Percentiles rank a stretch among this genome's conserved stretches.
These are phyloP conservation scores for Colletotrichum higginsianum DNA, from an alignment of 2,329 filamentous ascomycete species.

Conservation along the genomic window DNA sequence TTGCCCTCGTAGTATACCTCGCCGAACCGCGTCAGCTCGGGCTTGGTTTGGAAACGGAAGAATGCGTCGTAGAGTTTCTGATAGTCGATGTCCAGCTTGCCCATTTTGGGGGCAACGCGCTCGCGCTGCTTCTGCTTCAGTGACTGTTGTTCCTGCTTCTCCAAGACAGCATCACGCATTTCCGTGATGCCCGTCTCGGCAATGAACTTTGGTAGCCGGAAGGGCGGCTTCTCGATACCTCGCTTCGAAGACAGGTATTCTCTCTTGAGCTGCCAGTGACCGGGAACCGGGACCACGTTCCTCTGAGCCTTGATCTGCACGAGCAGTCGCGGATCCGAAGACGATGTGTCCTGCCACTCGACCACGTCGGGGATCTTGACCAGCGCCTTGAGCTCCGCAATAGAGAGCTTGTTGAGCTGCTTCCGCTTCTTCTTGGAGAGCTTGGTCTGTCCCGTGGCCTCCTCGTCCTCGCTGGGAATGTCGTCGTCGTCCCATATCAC, in stretches of 20 bases:
- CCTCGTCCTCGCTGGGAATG: slow-evolving; percentile 87
- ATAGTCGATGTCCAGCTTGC: slow-evolving; percentile 98
- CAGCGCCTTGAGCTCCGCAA: slow-evolving; percentile 94
- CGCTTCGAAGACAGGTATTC: slow-evolving; percentile 98
- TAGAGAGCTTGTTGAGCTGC: slow-evolving; percentile 89
- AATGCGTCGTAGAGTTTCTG: slow-evolving; percentile 98
- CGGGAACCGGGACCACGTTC: slow-evolving; percentile 94
- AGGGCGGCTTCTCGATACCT: slow-evolving; percentile 95
- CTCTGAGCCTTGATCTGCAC: slow-evolving; percentile 96
- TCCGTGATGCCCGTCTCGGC: slow-evolving; percentile 97
- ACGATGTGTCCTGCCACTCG: slow-evolving; percentile 97
- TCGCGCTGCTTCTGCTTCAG: slow-evolving; percentile 97
- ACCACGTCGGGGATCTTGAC: slow-evolving; percentile 94
- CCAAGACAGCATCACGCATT: slow-evolving; percentile 96
- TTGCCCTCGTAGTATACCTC: slow-evolving; percentile 99
- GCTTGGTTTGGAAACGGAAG: slow-evolving; percentile 98
- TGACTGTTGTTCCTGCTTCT: slow-evolving; percentile 93
- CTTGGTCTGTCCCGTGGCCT: slow-evolving; percentile 74
- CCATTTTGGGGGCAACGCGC: slow-evolving; percentile 94
- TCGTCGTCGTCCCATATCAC: slow-evolving; percentile 88
- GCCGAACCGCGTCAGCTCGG: slow-evolving; percentile 91
- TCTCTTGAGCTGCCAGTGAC: slow-evolving; percentile 95
- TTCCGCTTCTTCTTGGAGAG: slow-evolving; percentile 97
- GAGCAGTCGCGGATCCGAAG: slow-evolving; percentile 88
- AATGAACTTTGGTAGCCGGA: slow-evolving; percentile 95